These are phyloP conservation scores for Zarea fungicola DNA, from an alignment of 2,329 filamentous ascomycete genomes.

Conservation along the genomic window DNA sequence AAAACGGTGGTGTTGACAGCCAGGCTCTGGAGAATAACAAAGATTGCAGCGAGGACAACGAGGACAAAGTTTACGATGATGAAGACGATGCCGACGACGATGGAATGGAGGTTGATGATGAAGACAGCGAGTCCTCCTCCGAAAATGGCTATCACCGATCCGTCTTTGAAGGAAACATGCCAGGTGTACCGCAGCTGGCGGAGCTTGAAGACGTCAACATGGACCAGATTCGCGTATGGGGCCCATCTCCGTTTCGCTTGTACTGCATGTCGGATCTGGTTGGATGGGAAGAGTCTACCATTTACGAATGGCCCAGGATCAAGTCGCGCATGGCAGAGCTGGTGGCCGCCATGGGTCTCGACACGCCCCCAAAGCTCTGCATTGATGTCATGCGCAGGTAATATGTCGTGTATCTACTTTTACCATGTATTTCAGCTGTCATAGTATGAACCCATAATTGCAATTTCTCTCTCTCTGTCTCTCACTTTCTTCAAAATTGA, in stretches of 20 bases:
- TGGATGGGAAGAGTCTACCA: constrained; percentile 51
- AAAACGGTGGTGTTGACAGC: too few species aligned
- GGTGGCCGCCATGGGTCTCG: constrained; percentile 59
- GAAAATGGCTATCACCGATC: constrained; percentile 21
- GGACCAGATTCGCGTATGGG: constrained; percentile 51
- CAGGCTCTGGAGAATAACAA: background rate
- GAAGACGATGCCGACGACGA: background rate
- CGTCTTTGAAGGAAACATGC: constrained; percentile 60
- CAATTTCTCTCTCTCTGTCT: too few species aligned
- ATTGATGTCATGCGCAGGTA: constrained; percentile 45
- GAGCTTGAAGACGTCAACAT: constrained; percentile 53
- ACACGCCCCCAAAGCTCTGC: constrained; percentile 51
- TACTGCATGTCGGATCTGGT: constrained; percentile 48
- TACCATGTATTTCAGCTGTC: too few species aligned
- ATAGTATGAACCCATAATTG: too few species aligned
- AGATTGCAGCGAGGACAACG: too few species aligned
- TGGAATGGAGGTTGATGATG: constrained; percentile 10
- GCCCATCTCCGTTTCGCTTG: constrained; percentile 33
- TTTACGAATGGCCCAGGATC: constrained; percentile 45
- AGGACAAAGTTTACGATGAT: too few species aligned
- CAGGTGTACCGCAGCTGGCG: constrained; percentile 55
- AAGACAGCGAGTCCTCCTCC: constrained; percentile 13
- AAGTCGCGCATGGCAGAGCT: constrained; percentile 63
- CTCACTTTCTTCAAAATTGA: too few species aligned
- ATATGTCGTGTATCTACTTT: too few species aligned